Evolutionary conservation across 179 eudicot genomes (phyloP).

Genomic region (Vitellaria paradoxa): DNA sequence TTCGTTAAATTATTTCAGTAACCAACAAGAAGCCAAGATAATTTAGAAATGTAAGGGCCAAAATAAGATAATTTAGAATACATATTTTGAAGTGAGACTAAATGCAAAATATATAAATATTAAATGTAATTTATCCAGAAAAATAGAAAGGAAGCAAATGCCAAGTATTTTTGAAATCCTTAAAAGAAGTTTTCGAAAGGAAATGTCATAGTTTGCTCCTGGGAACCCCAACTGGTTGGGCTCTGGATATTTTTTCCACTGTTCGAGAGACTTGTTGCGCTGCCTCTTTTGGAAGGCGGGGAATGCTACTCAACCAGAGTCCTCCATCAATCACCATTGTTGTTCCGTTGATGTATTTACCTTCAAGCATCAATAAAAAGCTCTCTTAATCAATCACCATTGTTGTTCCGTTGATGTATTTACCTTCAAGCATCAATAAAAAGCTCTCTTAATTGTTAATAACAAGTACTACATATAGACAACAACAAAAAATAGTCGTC

Average conservation of each 20-base stretch:
- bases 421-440: constrained; percentile 38
- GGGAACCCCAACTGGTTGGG: constrained; percentile 41
- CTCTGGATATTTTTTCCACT: constrained; percentile 63
- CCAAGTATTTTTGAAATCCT: no score
- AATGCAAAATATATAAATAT: no score
- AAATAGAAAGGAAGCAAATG: no score
- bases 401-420: constrained; percentile 61
- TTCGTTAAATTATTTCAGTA: no score
- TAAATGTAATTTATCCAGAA: no score
- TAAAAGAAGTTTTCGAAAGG: no score
- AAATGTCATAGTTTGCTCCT: constrained; percentile 66
- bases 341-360: constrained; percentile 68
- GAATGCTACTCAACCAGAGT: constrained; percentile 62
- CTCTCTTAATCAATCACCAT: constrained; percentile 57
- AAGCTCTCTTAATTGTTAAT: constrained; percentile 40
- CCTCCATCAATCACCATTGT: constrained; percentile 70
- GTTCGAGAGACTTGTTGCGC: constrained; percentile 59
- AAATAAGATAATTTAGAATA: no score
- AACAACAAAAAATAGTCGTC: no score
- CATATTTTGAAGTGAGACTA: no score
- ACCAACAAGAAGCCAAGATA: no score
- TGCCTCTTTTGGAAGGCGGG: constrained; percentile 58
- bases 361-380: constrained; percentile 26
- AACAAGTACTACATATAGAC: no score
- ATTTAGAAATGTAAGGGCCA: no score